Evolutionary conservation across 257 asterid genomes (phyloP).

Genomic region (Verbena officinalis): DNA sequence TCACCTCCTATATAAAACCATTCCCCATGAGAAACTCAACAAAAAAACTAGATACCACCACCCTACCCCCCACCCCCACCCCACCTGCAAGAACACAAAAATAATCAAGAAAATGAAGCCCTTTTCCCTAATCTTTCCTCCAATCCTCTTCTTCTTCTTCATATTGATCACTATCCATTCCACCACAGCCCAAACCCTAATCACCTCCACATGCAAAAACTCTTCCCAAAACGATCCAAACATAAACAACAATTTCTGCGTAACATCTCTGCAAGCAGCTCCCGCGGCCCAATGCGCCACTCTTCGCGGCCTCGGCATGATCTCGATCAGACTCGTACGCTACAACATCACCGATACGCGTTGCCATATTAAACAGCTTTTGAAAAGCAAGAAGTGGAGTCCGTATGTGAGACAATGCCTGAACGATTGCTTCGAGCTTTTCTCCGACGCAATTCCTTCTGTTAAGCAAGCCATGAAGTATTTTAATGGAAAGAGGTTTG

Average conservation of each 20-base stretch:
- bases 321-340: constrained; percentile 53
- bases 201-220: constrained; percentile 54
- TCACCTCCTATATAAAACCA: constrained; percentile 32
- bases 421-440: constrained; percentile 58
- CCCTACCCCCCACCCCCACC: neutral
- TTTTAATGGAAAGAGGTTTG: constrained; percentile 34
- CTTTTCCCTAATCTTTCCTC: constrained; percentile 14
- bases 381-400: constrained; percentile 36
- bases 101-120: constrained; percentile 28
- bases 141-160: constrained; percentile 32
- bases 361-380: constrained; percentile 44
- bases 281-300: constrained; percentile 70
- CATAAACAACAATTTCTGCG: constrained; percentile 64
- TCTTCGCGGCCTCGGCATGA: constrained; percentile 56
- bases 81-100: neutral
- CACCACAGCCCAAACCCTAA: constrained; percentile 37
- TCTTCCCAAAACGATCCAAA: constrained; percentile 46
- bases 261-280: constrained; percentile 67
- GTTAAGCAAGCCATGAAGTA: constrained; percentile 53
- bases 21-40: constrained; percentile 10
- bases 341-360: constrained; percentile 76
- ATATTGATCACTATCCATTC: constrained; percentile 25
- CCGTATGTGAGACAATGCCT: constrained; percentile 41
- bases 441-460: constrained; percentile 46
- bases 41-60: neutral